Base-by-base conservation (phyloP, 2,329 filamentous ascomycete genomes). In the Penicillium olsonii region DNA sequence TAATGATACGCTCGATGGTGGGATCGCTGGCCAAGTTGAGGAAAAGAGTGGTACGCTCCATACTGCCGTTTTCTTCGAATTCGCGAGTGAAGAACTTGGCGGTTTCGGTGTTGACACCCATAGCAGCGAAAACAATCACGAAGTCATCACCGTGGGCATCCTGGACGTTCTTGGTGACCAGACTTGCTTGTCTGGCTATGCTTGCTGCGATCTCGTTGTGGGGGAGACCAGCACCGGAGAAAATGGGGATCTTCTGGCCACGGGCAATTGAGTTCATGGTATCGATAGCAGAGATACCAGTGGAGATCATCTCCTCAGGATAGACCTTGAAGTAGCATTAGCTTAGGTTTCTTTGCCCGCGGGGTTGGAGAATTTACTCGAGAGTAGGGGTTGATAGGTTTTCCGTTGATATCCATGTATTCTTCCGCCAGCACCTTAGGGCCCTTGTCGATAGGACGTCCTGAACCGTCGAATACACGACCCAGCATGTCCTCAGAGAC, bases 21-120 rank as follows among this genome's bases (percentile, higher is more conserved):
- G 94, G 94, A 70, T 99, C 94, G 72, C 97, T 99, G 62, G 95
- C 94, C 79, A 99, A 86, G 80, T 99, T 99, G 69, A 99, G 83
- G 88, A 99, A 99, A 54, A 99, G 81, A 7, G 95, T 97, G 63
- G 90, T 87, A 76, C 94, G 90, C 79, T 96, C 94, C 86, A 99
- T 85, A 77, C 90, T 95, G 63, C 95, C 95, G 75, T 99, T 99
- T 83, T 99, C 91, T 75, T 99, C 94, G 68, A 99, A 99, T 68
- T 99, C 94, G 60, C 90, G 84, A 31, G 92, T 97, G 80, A 99
- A 99, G 84, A 99, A 99, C 65, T 94, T 88, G 65, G 88, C 90
- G 26, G 94, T 99, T 73, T 99, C 94, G 87, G 99, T 85, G 80
- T 99, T 99, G 64, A 99, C 94, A 91, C 94, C 94, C 94, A 99